These are phyloP conservation scores for Filobasidium uniguttulatum DNA, from an alignment of 1,284 basidiomycete genomes.

Conservation along the genomic window DNA sequence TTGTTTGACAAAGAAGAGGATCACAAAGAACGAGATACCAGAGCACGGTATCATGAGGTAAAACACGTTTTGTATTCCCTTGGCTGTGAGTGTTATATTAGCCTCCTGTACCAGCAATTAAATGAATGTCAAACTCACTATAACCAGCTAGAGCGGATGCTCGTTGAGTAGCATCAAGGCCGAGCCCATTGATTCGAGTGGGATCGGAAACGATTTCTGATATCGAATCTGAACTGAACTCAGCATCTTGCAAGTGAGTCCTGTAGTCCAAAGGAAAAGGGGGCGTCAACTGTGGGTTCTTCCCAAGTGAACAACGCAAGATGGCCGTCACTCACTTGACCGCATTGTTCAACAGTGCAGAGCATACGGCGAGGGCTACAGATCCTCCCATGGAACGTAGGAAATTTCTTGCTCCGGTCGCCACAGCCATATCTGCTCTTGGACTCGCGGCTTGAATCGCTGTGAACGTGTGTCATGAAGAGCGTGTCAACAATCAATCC, in stretches of 20 bases:
- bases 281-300: too few species aligned
- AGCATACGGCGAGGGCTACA: constrained; percentile 22
- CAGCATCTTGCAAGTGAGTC: neutral
- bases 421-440: constrained; percentile 32
- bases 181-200: constrained; percentile 18
- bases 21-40: constrained; percentile 25
- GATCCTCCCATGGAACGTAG: constrained; percentile 25
- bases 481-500: neutral
- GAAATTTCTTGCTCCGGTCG: constrained; percentile 29
- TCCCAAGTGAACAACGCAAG: too few species aligned
- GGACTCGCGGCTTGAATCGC: constrained; percentile 44
- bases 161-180: constrained; percentile 16
- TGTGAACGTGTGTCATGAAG: too few species aligned
- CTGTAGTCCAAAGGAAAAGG: neutral
- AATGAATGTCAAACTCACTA: constrained; percentile 15
- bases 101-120: too few species aligned
- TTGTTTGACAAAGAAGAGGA: constrained; percentile 28
- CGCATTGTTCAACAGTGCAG: constrained; percentile 22
- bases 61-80: constrained; percentile 28
- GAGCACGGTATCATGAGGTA: constrained; percentile 27
- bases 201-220: constrained; percentile 22
- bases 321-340: constrained; percentile 13
- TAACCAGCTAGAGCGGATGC: constrained; percentile 23
- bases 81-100: constrained; percentile 15
- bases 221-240: neutral